Base-by-base conservation (phyloP, 2,329 filamentous ascomycete species). In the Akanthomyces uredinophilus region DNA sequence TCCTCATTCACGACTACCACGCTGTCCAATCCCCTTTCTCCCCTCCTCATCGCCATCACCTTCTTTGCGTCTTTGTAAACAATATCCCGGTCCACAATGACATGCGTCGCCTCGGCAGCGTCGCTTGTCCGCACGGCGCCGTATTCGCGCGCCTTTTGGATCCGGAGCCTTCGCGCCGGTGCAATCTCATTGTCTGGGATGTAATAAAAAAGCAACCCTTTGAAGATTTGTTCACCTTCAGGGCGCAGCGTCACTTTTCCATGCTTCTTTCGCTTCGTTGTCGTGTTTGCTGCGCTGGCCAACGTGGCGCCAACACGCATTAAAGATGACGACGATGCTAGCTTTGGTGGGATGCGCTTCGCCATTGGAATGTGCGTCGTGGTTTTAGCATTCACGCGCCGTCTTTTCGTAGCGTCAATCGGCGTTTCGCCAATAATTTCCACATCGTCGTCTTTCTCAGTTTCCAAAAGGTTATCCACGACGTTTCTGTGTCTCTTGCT, bases 171-270 rank as follows among this genome's bases (percentile, higher is more conserved):
- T 44, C 93, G 84, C 8, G 83, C 79, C 13, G 83, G 82, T 37
- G 87, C 84, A 52, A 89, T 82, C 65, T 94, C 88, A 65, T 92
- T 85, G 66, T 95, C 90, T 0, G 92, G 94, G 6, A 96, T 85
- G 71, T 95, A 96, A 74, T 86, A 90, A 66, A 92, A 88, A 0
- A 76, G 72, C n/a, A 90, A 72, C 0, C 76, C 81, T 50, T 77
- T 80, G 70, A 92, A 87, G 5, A 90, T 79, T 66, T 83, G 81
- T 61, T 83, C 74, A 1, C 73, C 70, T 64, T 85, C 81, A 0
- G 84, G 81, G 1, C 83, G 75, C 22, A 79, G 64, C 55, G 79
- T 80, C 24, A 81, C 63, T 2, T 70, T 64, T 47, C 77, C 68
- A 60, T 76, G 72, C 69, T 84, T 86, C 46, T 80, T 75, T 67